These are phyloP conservation scores for Umbilicaria muhlenbergii DNA, from an alignment of 495 filamentous ascomycete genomes.

Conservation along the genomic window DNA sequence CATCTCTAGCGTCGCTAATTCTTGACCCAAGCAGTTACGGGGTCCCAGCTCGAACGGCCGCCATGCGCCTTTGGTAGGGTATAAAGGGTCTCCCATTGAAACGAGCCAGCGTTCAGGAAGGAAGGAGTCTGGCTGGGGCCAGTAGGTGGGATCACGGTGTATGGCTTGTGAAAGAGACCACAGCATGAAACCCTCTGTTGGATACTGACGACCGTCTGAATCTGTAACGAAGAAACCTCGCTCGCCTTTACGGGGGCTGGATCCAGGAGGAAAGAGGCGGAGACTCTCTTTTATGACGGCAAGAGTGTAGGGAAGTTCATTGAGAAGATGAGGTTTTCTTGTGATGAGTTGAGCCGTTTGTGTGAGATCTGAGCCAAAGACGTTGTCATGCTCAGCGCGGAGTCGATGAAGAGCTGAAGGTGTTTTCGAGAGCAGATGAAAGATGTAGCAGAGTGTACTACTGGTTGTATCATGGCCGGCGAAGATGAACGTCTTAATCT, in stretches of 20 bases:
- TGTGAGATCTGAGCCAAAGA: slow-evolving; percentile 13
- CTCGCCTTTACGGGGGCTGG: slow-evolving; percentile 7
- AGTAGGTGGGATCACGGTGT: slow-evolving; percentile 15
- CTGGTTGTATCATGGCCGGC: slow-evolving; percentile 22
- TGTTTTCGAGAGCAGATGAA: slow-evolving; percentile 7
- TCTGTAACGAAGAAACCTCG: slow-evolving; percentile 5
- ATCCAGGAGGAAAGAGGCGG: slow-evolving; percentile 20
- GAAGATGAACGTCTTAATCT: slow-evolving; percentile 25
- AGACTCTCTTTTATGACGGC: slow-evolving; percentile 32
- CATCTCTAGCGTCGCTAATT: slow-evolving; percentile 20
- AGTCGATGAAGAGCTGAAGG: slow-evolving; percentile 2
- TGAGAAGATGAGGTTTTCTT: slow-evolving; percentile 17
- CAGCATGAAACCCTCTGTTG: too few species aligned
- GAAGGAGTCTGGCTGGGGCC: slow-evolving; percentile 19
- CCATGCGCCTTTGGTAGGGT: slow-evolving; percentile 16
- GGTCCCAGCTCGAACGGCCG: slow-evolving; percentile 15
- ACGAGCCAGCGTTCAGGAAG: slow-evolving; percentile 20
- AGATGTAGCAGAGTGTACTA: slow-evolving; percentile 10
- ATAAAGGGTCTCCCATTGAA: slow-evolving; percentile 9
- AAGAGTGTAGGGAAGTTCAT: slow-evolving; percentile 24
- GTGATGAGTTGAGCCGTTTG: slow-evolving; percentile 11
- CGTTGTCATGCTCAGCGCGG: slow-evolving; percentile 6
- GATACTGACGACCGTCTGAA: not conserved
- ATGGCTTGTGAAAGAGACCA: slow-evolving; percentile 1
- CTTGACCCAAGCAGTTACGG: slow-evolving; percentile 11